Percentiles rank a stretch among this genome's conserved stretches.
These are phyloP conservation scores for Agapanthus africanus DNA, from an alignment of 106 monocot species.

Conservation along the genomic window DNA sequence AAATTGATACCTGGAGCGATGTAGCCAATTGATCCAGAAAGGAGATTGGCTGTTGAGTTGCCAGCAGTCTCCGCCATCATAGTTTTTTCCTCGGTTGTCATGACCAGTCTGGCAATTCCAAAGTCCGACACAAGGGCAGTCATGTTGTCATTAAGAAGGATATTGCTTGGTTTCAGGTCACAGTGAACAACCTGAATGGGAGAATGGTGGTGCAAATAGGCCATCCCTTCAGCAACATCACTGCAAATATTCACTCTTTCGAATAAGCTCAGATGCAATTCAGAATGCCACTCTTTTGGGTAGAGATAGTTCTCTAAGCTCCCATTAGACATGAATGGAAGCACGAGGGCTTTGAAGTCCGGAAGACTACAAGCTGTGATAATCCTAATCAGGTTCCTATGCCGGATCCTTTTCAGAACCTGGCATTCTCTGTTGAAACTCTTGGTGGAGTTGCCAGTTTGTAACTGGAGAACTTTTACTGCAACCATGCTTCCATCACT, in stretches of 20 bases:
- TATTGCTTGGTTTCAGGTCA: too few species aligned
- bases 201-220: constrained; percentile 38
- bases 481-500: constrained; percentile 25
- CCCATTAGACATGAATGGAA: constrained; percentile 38
- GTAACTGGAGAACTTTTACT: constrained; percentile 28
- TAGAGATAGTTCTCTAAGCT: constrained; percentile 32
- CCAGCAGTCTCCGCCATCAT: constrained; percentile 1
- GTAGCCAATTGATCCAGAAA: constrained; percentile 36
- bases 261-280: constrained; percentile 7
- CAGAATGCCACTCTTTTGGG: constrained; percentile 4
- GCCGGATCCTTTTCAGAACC: constrained; percentile 20
- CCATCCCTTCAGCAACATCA: constrained; percentile 34
- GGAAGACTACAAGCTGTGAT: constrained; percentile 30
- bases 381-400: constrained; percentile 34
- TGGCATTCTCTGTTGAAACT: constrained; percentile 35
- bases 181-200: constrained; percentile 29
- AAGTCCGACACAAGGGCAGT: constrained; percentile 40
- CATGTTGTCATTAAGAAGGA: constrained; percentile 42
- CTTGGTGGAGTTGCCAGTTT: constrained; percentile 19
- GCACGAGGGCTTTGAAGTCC: constrained; percentile 31
- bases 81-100: constrained; percentile 14
- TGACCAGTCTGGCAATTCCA: constrained; percentile 33
- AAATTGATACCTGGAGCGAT: constrained; percentile 34
- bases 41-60: constrained; percentile 18
- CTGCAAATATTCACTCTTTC: constrained; percentile 30